Base-by-base conservation (phyloP, 2,329 filamentous ascomycete species). In the Aspergillus candidus region DNA sequence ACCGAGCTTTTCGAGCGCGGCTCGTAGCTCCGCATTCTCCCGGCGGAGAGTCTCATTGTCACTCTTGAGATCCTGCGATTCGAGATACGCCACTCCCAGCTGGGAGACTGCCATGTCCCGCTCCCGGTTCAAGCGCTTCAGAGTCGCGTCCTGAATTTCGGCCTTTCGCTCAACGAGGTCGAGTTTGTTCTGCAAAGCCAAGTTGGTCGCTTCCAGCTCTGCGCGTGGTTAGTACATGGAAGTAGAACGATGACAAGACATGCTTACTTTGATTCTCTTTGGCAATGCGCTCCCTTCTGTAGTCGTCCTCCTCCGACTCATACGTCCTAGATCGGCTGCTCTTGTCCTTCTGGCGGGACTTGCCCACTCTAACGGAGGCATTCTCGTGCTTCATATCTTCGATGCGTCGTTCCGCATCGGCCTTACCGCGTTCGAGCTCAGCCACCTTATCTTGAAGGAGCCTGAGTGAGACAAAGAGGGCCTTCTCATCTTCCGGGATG, bases 401-500 rank as follows among this genome's bases (percentile, higher is more conserved):
- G 12, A 77, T 61, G 46, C 64, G 69, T 52, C 63, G 69, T 47
- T 77, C 73, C 5, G 65, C 60, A 39, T 77, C 72, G 6, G 70
- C 71, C 43, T 78, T 78, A 49, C 77, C 75, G 41, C 68, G 63
- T 54, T 83, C 78, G 37, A 83, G 66, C 39, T 76, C 69, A 0
- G 72, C 66, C 33, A 82, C 72, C 55, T 77, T 78, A 34, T 80
- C 77, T 51, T 80, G 73, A 10, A 82, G 62, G 13, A 78, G 63
- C 41, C 79, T 72, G 12, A 83, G 65, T 10, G 78, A 78, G n/a
- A 77, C 71, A 54, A 80, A 80, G 38, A 84, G 73, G 2, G 75
- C 75, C 59, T 83, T 80, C 50, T 83, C 80, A 38, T 83, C 79
- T 11, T 76, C 71, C 0, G 79, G 79, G 36, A 82, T 71, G 0